phyloP scores from a whole-genome alignment of 768 basidiomycete species.

The Leccinum uliginosum region DNA sequence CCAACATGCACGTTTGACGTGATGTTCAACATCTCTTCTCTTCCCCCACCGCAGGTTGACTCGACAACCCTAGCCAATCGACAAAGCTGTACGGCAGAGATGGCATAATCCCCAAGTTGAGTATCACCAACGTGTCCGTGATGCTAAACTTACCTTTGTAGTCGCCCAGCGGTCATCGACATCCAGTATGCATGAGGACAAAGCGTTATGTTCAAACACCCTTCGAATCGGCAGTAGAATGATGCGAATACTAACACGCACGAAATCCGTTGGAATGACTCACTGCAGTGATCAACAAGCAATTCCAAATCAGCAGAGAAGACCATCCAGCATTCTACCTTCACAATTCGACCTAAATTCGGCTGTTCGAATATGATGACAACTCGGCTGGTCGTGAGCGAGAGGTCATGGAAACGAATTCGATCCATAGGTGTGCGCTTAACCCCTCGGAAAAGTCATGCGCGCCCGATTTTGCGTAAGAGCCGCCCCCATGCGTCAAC shows the following conservation, averaged over 20 bases:
- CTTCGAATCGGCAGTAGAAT: conserved; percentile 1
- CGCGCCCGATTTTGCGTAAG: conserved; percentile 15
- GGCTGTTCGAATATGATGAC: neutral
- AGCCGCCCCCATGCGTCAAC: conserved; percentile 10
- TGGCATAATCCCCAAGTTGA: conserved; percentile 6
- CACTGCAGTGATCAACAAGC: conserved; percentile 15
- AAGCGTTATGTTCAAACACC: neutral
- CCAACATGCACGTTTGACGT: conserved; percentile 9
- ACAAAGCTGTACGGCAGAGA: neutral
- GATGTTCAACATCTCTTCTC: neutral
- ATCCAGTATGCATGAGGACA: conserved; percentile 7
- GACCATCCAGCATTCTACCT: neutral
- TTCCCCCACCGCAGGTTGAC: conserved; percentile 7
- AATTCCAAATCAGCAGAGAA: conserved; percentile 18
- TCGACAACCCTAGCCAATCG: conserved; percentile 3
- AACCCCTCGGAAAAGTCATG: conserved; percentile 19
- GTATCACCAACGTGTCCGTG: neutral
- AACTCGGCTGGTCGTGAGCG: neutral
- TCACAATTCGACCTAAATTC: conserved; percentile 8
- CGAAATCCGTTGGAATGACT: conserved; percentile 3
- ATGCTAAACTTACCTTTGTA: neutral
- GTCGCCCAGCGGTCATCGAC: neutral
- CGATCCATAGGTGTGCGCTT: conserved; percentile 7
- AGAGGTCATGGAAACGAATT: neutral
- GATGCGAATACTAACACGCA: conserved; percentile 5